Conservation (phyloP, 129 eudicot species). For the Flaveria robusta region DNA sequence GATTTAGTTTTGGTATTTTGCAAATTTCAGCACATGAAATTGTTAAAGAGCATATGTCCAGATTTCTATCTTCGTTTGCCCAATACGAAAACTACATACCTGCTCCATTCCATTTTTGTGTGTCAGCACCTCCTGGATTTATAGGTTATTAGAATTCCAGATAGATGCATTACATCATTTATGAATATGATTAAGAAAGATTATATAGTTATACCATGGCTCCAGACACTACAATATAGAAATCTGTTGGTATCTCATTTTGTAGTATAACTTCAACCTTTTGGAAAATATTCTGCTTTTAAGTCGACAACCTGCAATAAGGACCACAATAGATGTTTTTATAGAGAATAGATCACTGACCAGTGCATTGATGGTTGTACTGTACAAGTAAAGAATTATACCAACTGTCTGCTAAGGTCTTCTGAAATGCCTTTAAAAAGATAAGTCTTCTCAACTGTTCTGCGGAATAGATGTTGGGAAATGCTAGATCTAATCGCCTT, state of each 20-base stretch:
- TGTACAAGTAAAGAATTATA: conserved; percentile 28
- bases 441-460: conserved; percentile 61
- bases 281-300: conserved; percentile 80
- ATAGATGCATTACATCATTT: not conserved
- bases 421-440: conserved; percentile 73
- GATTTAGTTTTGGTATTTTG: conserved; percentile 2
- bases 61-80: conserved; percentile 2
- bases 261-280: conserved; percentile 80
- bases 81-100: conserved; percentile 41
- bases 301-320: conserved; percentile 64
- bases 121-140: conserved; percentile 66
- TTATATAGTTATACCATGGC: conserved; percentile 60
- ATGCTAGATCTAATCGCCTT: conserved; percentile 87
- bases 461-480: conserved; percentile 71
- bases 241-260: conserved; percentile 87
- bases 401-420: conserved; percentile 76
- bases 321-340: conserved; percentile 14
- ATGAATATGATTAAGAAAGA: conserved; percentile 7
- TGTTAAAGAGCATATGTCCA: not conserved
- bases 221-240: conserved; percentile 78
- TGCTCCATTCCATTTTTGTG: conserved; percentile 66
- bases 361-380: conserved; percentile 4
- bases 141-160: conserved; percentile 32
- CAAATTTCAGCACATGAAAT: not conserved
- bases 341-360: conserved; percentile 6